Conservation (phyloP, 441 rosid genomes). For the Brassica hybrid region DNA sequence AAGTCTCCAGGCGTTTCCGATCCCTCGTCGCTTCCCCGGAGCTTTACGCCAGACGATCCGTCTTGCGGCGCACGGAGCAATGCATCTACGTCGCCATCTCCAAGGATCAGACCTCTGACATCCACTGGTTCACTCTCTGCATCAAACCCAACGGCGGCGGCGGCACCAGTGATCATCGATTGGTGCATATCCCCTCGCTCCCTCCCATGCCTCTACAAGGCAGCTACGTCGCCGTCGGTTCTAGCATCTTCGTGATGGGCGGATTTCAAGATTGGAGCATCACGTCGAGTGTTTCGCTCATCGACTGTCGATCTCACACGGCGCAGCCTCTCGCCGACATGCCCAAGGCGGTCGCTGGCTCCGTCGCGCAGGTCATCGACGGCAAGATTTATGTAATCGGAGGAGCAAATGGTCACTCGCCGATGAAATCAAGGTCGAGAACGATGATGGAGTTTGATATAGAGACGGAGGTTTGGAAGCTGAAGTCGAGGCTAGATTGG, state of each 20-base stretch:
- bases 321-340: conserved; percentile 13
- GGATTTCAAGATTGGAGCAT: conserved; percentile 34
- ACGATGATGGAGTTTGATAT: conserved; percentile 32
- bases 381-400: conserved; percentile 26
- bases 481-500: conserved; percentile 24
- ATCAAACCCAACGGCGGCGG: conserved; percentile 4
- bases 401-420: background rate
- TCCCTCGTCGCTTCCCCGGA: conserved; percentile 28
- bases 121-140: conserved; percentile 35
- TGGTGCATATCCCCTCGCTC: conserved; percentile 30
- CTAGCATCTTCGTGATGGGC: conserved; percentile 32
- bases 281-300: conserved; percentile 19
- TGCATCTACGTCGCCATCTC: conserved; percentile 36
- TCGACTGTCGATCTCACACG: conserved; percentile 26
- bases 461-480: conserved; percentile 11
- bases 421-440: conserved; percentile 33
- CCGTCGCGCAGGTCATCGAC: conserved; percentile 17
- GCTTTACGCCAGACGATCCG: conserved; percentile 32
- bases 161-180: background rate
- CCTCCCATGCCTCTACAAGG: conserved; percentile 38
- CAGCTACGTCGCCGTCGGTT: conserved; percentile 27
- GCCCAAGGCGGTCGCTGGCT: conserved; percentile 28
- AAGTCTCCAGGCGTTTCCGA: conserved; percentile 30
- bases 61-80: background rate
- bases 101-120: conserved; percentile 22